Evolutionary conservation across 352 stramenopile genomes (phyloP).

Genomic region (Hyaloperonospora arabidopsidis): DNA sequence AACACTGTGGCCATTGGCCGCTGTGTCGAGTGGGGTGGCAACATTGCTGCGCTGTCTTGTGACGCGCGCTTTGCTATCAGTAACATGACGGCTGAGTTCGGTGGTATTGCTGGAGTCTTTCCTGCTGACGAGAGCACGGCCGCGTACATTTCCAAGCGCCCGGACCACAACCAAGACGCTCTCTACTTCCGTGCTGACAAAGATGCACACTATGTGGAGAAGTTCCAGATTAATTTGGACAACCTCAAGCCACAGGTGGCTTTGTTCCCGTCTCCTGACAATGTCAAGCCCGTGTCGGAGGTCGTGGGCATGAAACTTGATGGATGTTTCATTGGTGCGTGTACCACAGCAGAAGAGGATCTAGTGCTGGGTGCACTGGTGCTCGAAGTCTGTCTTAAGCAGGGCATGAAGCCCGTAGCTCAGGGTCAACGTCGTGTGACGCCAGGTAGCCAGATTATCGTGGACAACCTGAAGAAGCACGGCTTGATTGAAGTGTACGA

Average conservation of each 20-base stretch:
- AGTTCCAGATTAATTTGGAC: constrained; percentile 62
- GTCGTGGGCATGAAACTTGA: constrained; percentile 57
- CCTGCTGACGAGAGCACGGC: constrained; percentile 56
- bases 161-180: constrained; percentile 26
- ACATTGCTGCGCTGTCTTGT: constrained; percentile 39
- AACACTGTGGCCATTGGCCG: constrained; percentile 80
- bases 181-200: constrained; percentile 73
- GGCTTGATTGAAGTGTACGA: constrained; percentile 69
- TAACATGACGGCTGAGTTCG: constrained; percentile 83
- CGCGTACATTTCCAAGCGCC: neutral
- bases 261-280: constrained; percentile 73
- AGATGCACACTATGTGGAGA: constrained; percentile 58
- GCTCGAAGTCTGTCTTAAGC: constrained; percentile 28
- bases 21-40: constrained; percentile 69
- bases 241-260: constrained; percentile 55
- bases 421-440: constrained; percentile 58
- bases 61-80: constrained; percentile 74
- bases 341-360: constrained; percentile 76
- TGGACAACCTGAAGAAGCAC: constrained; percentile 45
- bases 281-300: constrained; percentile 15
- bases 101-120: constrained; percentile 74
- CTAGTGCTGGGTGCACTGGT: constrained; percentile 71
- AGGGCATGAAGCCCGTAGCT: constrained; percentile 34
- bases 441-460: constrained; percentile 63
- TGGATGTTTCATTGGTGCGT: constrained; percentile 78